Percentiles rank a stretch among this genome's conserved stretches.
phyloP scores from a whole-genome alignment of 495 filamentous ascomycete genomes.

The Podospora anserina region DNA sequence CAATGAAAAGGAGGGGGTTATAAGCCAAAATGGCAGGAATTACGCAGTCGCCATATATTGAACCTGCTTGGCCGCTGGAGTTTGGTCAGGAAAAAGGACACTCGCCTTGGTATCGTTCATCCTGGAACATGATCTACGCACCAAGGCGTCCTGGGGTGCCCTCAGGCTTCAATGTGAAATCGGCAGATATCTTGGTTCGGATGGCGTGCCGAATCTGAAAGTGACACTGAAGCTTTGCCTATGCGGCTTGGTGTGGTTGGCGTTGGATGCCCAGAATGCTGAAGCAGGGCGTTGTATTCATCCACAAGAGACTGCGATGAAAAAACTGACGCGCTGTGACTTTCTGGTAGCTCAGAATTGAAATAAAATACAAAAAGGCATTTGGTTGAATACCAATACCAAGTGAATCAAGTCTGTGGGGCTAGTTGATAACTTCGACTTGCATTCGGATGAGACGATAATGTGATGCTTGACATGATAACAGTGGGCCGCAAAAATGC shows the following conservation, averaged over 20 bases:
- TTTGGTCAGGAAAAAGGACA: not conserved
- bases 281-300: not conserved
- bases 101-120: not conserved
- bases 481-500: not conserved
- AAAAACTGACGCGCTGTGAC: too few relatives aligned
- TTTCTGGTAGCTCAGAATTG: too few relatives aligned
- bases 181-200: conserved; percentile 10
- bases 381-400: too few relatives aligned
- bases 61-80: not conserved
- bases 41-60: not conserved
- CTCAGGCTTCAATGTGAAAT: not conserved
- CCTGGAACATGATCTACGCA: not conserved
- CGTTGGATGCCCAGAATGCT: not conserved
- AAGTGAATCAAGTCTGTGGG: too few relatives aligned
- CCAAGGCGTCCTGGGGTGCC: not conserved
- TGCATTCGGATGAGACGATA: too few relatives aligned
- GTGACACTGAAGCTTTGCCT: not conserved
- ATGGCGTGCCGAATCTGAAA: conserved; percentile 7
- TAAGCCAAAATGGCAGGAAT: not conserved
- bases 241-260: not conserved
- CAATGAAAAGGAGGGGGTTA: not conserved
- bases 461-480: too few relatives aligned
- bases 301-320: too few relatives aligned
- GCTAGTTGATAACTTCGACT: too few relatives aligned
- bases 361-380: too few relatives aligned